A percentile compares a stretch with the other conserved stretches of the same genome.
Evolutionary conservation across 2,329 filamentous ascomycete genomes (phyloP).

Genomic region (Trichoderma simmonsii): DNA sequence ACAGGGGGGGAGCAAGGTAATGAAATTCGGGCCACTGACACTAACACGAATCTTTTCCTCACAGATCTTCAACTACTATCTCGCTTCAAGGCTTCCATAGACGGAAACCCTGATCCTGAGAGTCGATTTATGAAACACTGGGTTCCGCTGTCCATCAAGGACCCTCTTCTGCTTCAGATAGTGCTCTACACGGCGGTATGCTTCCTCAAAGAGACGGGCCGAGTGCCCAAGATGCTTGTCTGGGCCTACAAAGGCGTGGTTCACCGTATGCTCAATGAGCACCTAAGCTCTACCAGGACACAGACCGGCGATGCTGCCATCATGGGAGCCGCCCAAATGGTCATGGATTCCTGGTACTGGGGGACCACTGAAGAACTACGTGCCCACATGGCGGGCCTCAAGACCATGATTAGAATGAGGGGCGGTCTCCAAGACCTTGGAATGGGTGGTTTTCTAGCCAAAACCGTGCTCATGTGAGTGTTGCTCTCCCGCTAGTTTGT

Average conservation of each 20-base stretch:
- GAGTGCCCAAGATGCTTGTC: slow-evolving; percentile 42
- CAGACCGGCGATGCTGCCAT: slow-evolving; percentile 46
- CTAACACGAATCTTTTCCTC: background rate
- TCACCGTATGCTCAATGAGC: slow-evolving; percentile 46
- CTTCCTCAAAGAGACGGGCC: slow-evolving; percentile 49
- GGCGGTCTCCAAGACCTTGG: slow-evolving; percentile 47
- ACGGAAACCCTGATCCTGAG: slow-evolving; percentile 44
- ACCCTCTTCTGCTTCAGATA: slow-evolving; percentile 47
- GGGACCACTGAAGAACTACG: slow-evolving; percentile 44
- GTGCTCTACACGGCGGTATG: slow-evolving; percentile 50
- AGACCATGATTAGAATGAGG: slow-evolving; percentile 46
- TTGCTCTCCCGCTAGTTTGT: background rate
- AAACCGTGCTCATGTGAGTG: slow-evolving; percentile 47
- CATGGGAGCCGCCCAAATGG: slow-evolving; percentile 47
- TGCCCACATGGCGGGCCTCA: slow-evolving; percentile 46
- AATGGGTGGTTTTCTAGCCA: slow-evolving; percentile 46
- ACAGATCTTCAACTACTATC: slow-evolving; percentile 47
- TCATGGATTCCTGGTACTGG: slow-evolving; percentile 55
- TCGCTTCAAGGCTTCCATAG: slow-evolving; percentile 50
- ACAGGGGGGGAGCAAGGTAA: background rate
- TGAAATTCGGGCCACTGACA: background rate
- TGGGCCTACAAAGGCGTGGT: slow-evolving; percentile 43
- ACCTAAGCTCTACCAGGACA: slow-evolving; percentile 37
- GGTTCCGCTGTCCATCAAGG: slow-evolving; percentile 47
- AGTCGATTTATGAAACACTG: slow-evolving; percentile 48